Evolutionary conservation across 75 land plant genomes (phyloP).

Genomic region (Adiantum capillusveneris): DNA sequence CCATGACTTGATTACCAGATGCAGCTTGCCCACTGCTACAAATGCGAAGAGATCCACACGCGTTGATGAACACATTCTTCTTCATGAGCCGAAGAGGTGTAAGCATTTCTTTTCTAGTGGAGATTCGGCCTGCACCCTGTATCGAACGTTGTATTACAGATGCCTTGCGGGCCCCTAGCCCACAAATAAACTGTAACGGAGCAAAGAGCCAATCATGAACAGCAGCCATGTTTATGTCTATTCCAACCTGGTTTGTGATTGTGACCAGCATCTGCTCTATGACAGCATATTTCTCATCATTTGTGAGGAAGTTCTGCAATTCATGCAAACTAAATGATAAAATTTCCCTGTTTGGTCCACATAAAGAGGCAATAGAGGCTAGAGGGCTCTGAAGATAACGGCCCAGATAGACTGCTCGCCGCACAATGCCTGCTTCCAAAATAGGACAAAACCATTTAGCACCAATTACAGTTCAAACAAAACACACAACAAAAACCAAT

Average conservation of each 20-base stretch:
- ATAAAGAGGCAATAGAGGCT: constrained; percentile 86
- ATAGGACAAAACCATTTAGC: background rate
- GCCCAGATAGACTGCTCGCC: constrained; percentile 90
- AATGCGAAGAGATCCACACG: constrained; percentile 80
- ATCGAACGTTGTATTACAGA: constrained; percentile 68
- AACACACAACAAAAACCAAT: background rate
- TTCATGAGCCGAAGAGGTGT: constrained; percentile 45
- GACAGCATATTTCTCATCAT: constrained; percentile 82
- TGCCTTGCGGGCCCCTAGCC: constrained; percentile 93
- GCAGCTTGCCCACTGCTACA: constrained; percentile 81
- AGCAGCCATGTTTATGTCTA: constrained; percentile 78
- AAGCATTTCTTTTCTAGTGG: constrained; percentile 61
- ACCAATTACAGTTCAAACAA: background rate
- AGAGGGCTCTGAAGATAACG: constrained; percentile 91
- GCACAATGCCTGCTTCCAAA: constrained; percentile 90
- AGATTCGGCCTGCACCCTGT: constrained; percentile 67
- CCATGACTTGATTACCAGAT: constrained; percentile 56
- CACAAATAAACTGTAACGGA: constrained; percentile 85
- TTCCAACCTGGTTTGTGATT: constrained; percentile 83
- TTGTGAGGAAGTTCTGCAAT: constrained; percentile 52
- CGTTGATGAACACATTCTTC: constrained; percentile 71
- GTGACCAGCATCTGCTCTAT: constrained; percentile 89
- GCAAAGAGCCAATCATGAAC: constrained; percentile 94
- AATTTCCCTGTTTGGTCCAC: constrained; percentile 86
- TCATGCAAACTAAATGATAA: constrained; percentile 74